phyloP scores from a whole-genome alignment of 1,139 yeast genomes.

The Saccharomyces pastorianus region DNA sequence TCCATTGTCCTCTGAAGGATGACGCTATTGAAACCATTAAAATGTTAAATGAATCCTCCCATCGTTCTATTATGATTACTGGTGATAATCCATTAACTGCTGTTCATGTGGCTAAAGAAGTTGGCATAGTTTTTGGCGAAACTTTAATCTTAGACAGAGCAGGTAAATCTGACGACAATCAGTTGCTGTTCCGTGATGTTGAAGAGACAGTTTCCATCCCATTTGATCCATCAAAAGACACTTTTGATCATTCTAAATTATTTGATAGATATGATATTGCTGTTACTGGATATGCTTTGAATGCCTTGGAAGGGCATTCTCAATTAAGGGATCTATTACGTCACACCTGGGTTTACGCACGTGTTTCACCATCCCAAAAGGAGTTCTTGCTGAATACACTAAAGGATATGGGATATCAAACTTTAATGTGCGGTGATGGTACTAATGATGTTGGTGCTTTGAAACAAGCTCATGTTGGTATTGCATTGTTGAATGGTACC shows the following conservation, averaged over 20 bases:
- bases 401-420: constrained; percentile 83
- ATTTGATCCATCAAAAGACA: constrained; percentile 47
- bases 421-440: constrained; percentile 99
- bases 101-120: constrained; percentile 94
- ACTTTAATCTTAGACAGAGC: constrained; percentile 83
- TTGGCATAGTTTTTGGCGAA: constrained; percentile 73
- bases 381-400: constrained; percentile 79
- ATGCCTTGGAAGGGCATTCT: constrained; percentile 51
- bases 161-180: constrained; percentile 50
- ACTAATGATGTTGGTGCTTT: constrained; percentile 98
- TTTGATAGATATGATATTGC: constrained; percentile 76
- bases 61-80: constrained; percentile 94
- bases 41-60: constrained; percentile 92
- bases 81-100: constrained; percentile 99
- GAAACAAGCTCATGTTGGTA: constrained; percentile 97
- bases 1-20: constrained; percentile 91
- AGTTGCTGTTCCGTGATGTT: constrained; percentile 78
- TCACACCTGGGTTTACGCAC: constrained; percentile 94
- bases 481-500: constrained; percentile 93
- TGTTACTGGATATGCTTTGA: constrained; percentile 86
- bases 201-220: constrained; percentile 70
- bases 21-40: constrained; percentile 87
- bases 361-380: constrained; percentile 95
- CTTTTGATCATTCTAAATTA: constrained; percentile 46
- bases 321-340: constrained; percentile 67